These are phyloP conservation scores for Marsdenia floribunda DNA, from an alignment of 257 asterid species.

Conservation along the genomic window DNA sequence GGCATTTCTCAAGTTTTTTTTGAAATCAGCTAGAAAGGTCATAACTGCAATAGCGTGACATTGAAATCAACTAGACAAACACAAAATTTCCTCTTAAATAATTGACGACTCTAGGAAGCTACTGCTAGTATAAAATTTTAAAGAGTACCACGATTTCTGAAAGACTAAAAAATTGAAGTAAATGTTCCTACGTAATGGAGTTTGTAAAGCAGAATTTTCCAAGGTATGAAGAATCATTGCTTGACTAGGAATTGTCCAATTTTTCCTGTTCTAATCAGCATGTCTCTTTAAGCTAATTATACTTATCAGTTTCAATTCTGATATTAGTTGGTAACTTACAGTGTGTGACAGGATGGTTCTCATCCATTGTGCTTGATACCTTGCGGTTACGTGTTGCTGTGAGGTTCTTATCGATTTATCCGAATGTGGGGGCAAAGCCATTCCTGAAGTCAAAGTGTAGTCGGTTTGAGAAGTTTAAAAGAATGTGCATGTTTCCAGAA, in stretches of 20 bases:
- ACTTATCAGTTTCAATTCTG: constrained; percentile 8
- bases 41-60: no score
- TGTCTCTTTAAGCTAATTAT: neutral
- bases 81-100: no score
- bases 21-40: no score
- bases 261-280: neutral
- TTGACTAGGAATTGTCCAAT: no score
- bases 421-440: constrained; percentile 64
- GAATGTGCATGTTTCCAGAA: constrained; percentile 30
- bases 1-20: neutral
- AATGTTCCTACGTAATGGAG: no score
- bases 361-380: constrained; percentile 47
- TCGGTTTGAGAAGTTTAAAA: constrained; percentile 71
- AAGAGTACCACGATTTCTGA: no score
- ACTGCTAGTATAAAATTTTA: no score
- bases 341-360: constrained; percentile 83
- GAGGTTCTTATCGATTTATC: constrained; percentile 74
- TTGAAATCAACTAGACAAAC: no score
- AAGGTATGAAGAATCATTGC: no score
- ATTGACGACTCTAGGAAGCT: no score
- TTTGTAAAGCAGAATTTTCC: no score
- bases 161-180: no score
- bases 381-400: constrained; percentile 68
- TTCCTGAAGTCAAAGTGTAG: constrained; percentile 47
- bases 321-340: constrained; percentile 26